phyloP scores from a whole-genome alignment of 768 basidiomycete species.

The Lactarius vividus region DNA sequence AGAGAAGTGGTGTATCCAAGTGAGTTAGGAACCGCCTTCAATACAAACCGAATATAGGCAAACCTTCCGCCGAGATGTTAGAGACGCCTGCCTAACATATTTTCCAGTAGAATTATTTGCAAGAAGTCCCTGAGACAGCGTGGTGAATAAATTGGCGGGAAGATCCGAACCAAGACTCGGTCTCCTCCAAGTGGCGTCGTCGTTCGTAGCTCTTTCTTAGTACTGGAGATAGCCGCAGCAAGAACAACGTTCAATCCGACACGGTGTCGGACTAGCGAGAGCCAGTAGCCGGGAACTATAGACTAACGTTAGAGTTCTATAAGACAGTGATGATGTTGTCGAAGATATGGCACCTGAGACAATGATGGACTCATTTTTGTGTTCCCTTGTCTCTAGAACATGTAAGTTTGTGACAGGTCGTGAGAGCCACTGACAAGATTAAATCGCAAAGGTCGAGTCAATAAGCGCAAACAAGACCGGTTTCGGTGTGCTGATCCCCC shows the following conservation, averaged over 20 bases:
- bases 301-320: constrained; percentile 27
- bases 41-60: constrained; percentile 53
- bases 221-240: constrained; percentile 80
- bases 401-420: constrained; percentile 37
- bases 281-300: background rate
- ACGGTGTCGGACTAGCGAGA: constrained; percentile 57
- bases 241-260: constrained; percentile 68
- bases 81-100: constrained; percentile 68
- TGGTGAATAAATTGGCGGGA: constrained; percentile 67
- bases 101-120: constrained; percentile 91
- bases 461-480: constrained; percentile 21
- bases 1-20: constrained; percentile 53
- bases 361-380: constrained; percentile 69
- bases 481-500: constrained; percentile 13
- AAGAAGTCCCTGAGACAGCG: constrained; percentile 83
- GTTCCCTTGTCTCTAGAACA: constrained; percentile 85
- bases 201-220: constrained; percentile 71
- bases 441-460: background rate
- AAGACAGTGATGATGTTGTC: constrained; percentile 35
- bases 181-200: constrained; percentile 79
- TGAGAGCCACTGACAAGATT: background rate
- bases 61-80: constrained; percentile 64
- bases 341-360: constrained; percentile 37
- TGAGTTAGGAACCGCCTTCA: constrained; percentile 84
- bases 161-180: constrained; percentile 66